A percentile compares a stretch with the other conserved stretches of the same genome.
These are phyloP conservation scores for Floccularia luteovirens DNA, from an alignment of 768 basidiomycete species.

Conservation along the genomic window DNA sequence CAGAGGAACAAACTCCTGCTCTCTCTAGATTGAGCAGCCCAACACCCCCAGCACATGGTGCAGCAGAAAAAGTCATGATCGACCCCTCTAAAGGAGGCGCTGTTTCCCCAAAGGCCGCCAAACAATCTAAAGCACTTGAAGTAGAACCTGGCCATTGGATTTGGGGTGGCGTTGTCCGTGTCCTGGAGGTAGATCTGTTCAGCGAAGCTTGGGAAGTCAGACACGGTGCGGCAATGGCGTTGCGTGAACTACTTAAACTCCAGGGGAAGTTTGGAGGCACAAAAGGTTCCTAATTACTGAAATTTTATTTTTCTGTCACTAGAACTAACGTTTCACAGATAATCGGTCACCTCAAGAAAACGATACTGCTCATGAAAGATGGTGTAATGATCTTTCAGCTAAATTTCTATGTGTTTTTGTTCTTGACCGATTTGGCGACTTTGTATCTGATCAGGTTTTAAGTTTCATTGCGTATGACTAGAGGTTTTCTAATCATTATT, in stretches of 20 bases:
- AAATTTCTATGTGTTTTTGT: conserved; percentile 87
- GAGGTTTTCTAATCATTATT: not conserved
- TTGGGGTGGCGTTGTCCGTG: conserved; percentile 77
- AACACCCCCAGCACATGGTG: conserved; percentile 28
- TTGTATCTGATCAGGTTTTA: conserved; percentile 79
- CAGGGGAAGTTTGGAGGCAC: conserved; percentile 83
- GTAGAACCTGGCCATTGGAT: conserved; percentile 74
- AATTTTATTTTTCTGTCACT: conserved; percentile 1
- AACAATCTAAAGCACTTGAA: conserved; percentile 71
- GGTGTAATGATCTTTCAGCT: conserved; percentile 86
- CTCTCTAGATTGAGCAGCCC: conserved; percentile 57
- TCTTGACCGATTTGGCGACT: conserved; percentile 97
- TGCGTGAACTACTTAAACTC: conserved; percentile 79
- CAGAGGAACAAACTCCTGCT: conserved; percentile 45
- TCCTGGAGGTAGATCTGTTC: conserved; percentile 78
- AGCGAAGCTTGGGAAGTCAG: conserved; percentile 89
- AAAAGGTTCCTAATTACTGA: conserved; percentile 38
- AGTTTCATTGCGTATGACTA: not conserved
- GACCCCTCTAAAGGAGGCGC: conserved; percentile 85
- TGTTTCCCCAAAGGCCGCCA: conserved; percentile 69
- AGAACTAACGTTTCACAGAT: conserved; percentile 26
- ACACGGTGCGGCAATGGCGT: conserved; percentile 88
- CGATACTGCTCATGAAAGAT: conserved; percentile 62
- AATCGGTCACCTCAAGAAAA: conserved; percentile 50
- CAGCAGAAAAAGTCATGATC: conserved; percentile 61